These are phyloP conservation scores for Penicillium sp. DNA, from an alignment of 2,329 filamentous ascomycete species.

Conservation along the genomic window DNA sequence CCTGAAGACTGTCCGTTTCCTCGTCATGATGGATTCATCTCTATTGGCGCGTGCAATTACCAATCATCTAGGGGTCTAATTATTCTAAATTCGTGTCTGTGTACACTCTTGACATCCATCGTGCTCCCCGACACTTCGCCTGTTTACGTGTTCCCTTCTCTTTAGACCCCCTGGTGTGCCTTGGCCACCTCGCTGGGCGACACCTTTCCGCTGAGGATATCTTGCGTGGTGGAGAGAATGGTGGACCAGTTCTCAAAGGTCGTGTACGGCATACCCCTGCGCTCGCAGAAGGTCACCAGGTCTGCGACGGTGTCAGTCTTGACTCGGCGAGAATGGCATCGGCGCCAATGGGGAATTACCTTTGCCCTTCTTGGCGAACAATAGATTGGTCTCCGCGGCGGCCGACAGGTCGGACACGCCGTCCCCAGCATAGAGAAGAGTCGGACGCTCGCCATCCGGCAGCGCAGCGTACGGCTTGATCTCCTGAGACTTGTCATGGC, in stretches of 20 bases:
- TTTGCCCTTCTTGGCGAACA: slow-evolving; percentile 89
- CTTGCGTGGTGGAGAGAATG: slow-evolving; percentile 72
- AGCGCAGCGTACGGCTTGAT: slow-evolving; percentile 77
- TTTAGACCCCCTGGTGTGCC: slow-evolving; percentile 11
- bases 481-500: slow-evolving; percentile 95
- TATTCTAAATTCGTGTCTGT: too few relatives aligned
- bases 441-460: slow-evolving; percentile 66
- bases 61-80: too few relatives aligned
- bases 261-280: slow-evolving; percentile 80
- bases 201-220: slow-evolving; percentile 70
- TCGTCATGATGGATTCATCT: slow-evolving; percentile 4
- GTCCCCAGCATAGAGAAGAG: slow-evolving; percentile 91
- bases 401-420: slow-evolving; percentile 91
- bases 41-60: slow-evolving; percentile 11
- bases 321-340: too few relatives aligned
- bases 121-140: not conserved
- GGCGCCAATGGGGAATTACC: too few relatives aligned
- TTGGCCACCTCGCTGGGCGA: slow-evolving; percentile 67
- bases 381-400: slow-evolving; percentile 83
- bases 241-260: slow-evolving; percentile 80
- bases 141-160: not conserved
- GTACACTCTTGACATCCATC: too few relatives aligned
- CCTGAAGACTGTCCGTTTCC: too few relatives aligned
- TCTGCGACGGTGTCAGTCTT: slow-evolving; percentile 55
- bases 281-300: slow-evolving; percentile 81